These are phyloP conservation scores for Sisymbrium altissimum DNA, from an alignment of 345 rosid genomes.

Conservation along the genomic window DNA sequence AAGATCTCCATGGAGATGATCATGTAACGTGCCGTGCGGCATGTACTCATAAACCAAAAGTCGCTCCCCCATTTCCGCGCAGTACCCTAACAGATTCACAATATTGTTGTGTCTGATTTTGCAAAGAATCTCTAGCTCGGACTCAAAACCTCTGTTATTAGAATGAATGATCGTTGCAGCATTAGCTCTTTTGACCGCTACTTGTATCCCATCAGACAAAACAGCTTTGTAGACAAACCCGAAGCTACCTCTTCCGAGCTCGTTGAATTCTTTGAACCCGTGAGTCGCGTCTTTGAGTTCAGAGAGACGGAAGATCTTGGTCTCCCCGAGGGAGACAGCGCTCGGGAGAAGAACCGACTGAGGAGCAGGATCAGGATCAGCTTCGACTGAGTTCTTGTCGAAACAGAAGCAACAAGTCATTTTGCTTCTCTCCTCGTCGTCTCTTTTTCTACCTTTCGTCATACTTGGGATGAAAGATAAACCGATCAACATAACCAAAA, in stretches of 20 bases:
- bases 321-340: constrained; percentile 52
- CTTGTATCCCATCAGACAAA: constrained; percentile 76
- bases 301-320: constrained; percentile 75
- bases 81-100: constrained; percentile 81
- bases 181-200: constrained; percentile 87
- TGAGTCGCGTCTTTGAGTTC: constrained; percentile 90
- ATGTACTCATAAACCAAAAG: constrained; percentile 82
- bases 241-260: constrained; percentile 86
- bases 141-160: constrained; percentile 74
- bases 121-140: constrained; percentile 75
- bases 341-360: constrained; percentile 34
- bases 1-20: constrained; percentile 79
- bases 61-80: constrained; percentile 89
- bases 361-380: constrained; percentile 42
- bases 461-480: constrained; percentile 49
- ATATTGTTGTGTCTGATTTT: constrained; percentile 69
- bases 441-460: constrained; percentile 38
- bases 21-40: constrained; percentile 86
- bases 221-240: constrained; percentile 92
- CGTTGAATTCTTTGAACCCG: constrained; percentile 90
- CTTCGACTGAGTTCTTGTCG: constrained; percentile 49
- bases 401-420: constrained; percentile 49
- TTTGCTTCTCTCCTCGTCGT: constrained; percentile 49
- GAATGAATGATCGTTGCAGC: constrained; percentile 92
- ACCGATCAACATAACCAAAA: constrained; percentile 44